Conservation (phyloP, 2,329 filamentous ascomycete genomes). For the Epichloe gansuensis region DNA sequence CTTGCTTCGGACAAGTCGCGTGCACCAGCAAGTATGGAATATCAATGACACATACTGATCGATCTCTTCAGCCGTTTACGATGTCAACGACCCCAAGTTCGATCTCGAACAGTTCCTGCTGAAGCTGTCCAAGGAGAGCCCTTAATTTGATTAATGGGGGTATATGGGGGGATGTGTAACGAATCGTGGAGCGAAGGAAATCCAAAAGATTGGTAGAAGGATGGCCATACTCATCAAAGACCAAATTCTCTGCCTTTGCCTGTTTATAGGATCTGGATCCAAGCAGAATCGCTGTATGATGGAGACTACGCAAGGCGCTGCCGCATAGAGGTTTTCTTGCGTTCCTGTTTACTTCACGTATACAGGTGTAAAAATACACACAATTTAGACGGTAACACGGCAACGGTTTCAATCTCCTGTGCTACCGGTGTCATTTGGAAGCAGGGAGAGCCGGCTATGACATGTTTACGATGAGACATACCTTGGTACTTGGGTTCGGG, state of each 20-base stretch:
- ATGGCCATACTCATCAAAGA: conserved; percentile 2
- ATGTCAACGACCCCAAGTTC: conserved; percentile 80
- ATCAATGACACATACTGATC: conserved; percentile 1
- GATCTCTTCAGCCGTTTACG: conserved; percentile 23
- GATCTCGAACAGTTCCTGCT: conserved; percentile 79
- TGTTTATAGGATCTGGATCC: conserved; percentile 7
- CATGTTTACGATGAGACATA: background rate
- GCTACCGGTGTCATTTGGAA: too few relatives aligned
- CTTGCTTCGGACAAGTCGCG: background rate
- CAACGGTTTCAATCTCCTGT: background rate
- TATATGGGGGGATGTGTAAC: background rate
- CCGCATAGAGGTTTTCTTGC: conserved; percentile 38
- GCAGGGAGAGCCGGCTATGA: background rate
- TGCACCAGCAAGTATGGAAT: background rate
- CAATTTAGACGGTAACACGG: conserved; percentile 29
- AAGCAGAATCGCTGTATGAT: conserved; percentile 21
- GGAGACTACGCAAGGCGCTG: conserved; percentile 26
- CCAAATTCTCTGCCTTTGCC: conserved; percentile 1
- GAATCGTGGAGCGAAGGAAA: background rate
- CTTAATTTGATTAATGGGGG: conserved; percentile 21
- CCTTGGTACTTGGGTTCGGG: too few relatives aligned
- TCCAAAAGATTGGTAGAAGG: background rate
- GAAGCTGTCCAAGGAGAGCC: conserved; percentile 42
- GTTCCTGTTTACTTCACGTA: conserved; percentile 30
- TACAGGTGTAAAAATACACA: conserved; percentile 42